A percentile compares a stretch with the other conserved stretches of the same genome.
Conservation (phyloP, 805 yeast species). For the Saccharomycopsis fermentans region DNA sequence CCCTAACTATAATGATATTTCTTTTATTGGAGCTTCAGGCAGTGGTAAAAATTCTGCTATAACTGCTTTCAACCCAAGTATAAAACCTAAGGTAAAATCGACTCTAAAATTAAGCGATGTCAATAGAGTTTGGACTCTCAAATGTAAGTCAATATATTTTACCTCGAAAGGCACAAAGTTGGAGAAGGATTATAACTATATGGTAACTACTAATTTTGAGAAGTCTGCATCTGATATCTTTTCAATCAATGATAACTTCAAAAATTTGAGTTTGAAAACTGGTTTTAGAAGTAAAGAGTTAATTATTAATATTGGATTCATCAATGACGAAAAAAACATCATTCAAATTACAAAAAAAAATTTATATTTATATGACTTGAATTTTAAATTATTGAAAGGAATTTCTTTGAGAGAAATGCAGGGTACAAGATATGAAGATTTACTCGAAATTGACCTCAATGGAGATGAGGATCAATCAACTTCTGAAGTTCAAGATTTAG, state of each 20-base stretch:
- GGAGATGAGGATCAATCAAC: slow-evolving; percentile 16
- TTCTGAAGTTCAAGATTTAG: slow-evolving; percentile 7
- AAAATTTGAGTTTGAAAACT: slow-evolving; percentile 7
- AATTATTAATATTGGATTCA: slow-evolving; percentile 32
- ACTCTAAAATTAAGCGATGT: slow-evolving; percentile 65
- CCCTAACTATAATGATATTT: slow-evolving; percentile 56
- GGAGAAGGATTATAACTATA: slow-evolving; percentile 39
- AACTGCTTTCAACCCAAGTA: slow-evolving; percentile 53
- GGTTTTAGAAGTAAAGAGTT: slow-evolving; percentile 14
- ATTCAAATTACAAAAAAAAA: slow-evolving; percentile 67
- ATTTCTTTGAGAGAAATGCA: slow-evolving; percentile 11
- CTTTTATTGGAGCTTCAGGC: slow-evolving; percentile 65
- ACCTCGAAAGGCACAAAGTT: slow-evolving; percentile 23
- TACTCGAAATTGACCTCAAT: slow-evolving; percentile 13
- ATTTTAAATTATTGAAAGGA: slow-evolving; percentile 33
- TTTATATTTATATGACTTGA: slow-evolving; percentile 51
- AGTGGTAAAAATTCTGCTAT: slow-evolving; percentile 43
- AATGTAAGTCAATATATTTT: slow-evolving; percentile 18
- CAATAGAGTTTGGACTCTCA: slow-evolving; percentile 64
- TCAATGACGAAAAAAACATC: slow-evolving; percentile 44
- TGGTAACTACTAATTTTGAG: slow-evolving; percentile 61
- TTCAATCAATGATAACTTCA: slow-evolving; percentile 31
- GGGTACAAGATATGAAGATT: slow-evolving; percentile 7
- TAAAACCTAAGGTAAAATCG: slow-evolving; percentile 58
- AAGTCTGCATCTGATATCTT: slow-evolving; percentile 61